Evolutionary conservation across 345 rosid genomes (phyloP).

Genomic region (Rhizophora apiculata): DNA sequence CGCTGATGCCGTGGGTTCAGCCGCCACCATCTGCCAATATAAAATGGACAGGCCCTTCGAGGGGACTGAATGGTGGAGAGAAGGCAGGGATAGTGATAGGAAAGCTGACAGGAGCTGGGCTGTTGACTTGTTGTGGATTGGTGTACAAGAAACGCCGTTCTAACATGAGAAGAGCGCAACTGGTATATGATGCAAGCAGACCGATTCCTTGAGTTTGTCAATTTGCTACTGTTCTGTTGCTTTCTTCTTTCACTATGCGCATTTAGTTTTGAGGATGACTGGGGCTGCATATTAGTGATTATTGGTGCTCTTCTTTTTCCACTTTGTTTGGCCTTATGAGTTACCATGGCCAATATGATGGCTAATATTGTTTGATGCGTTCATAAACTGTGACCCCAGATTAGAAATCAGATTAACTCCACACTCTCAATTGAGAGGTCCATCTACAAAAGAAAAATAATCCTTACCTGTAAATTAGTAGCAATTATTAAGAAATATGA

Average conservation of each 20-base stretch:
- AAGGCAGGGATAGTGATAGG: conserved; percentile 8
- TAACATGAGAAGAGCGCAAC: conserved; percentile 7
- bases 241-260: neutral
- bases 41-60: neutral
- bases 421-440: no score
- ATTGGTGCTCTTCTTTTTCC: no score
- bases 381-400: no score
- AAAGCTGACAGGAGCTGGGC: conserved; percentile 1
- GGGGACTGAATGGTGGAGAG: neutral
- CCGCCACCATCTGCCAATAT: neutral
- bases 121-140: conserved; percentile 3
- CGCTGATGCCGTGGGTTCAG: neutral
- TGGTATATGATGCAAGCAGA: conserved; percentile 7
- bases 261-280: neutral
- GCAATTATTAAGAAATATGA: no score
- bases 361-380: no score
- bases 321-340: no score
- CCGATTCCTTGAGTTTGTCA: neutral
- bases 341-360: no score
- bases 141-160: conserved; percentile 19
- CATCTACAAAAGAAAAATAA: no score
- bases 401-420: no score
- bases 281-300: no score
- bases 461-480: no score
- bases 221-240: neutral